These are phyloP conservation scores for Fusarium verrucosum DNA, from an alignment of 2,329 filamentous ascomycete genomes.

Conservation along the genomic window DNA sequence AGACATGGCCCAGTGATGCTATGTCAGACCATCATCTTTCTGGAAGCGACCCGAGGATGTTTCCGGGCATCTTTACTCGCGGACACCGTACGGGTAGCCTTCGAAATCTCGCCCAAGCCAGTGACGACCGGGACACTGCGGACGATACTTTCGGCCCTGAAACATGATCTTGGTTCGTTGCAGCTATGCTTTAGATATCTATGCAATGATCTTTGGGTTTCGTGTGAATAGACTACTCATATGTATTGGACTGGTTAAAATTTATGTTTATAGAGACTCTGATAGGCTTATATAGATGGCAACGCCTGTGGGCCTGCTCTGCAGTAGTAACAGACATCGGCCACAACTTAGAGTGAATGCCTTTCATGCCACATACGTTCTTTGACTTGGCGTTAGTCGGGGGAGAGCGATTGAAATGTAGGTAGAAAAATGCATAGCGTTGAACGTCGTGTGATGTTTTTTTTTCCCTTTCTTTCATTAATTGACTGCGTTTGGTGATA, in stretches of 20 bases:
- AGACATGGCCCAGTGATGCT: slow-evolving; percentile 51
- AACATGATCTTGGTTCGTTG: slow-evolving; percentile 13
- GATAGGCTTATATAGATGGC: not conserved
- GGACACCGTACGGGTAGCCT: slow-evolving; percentile 56
- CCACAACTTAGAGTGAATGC: not conserved
- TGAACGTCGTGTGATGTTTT: no score
- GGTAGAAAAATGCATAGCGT: not conserved
- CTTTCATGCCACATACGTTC: not conserved
- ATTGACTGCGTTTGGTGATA: no score
- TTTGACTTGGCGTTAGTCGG: not conserved
- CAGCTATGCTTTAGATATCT: not conserved
- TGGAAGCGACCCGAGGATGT: slow-evolving; percentile 72
- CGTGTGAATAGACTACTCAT: not conserved
- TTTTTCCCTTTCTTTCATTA: no score
- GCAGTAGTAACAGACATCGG: not conserved
- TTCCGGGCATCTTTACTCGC: slow-evolving; percentile 73
- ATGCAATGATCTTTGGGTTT: not conserved
- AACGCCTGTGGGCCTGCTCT: not conserved
- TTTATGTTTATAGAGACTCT: not conserved
- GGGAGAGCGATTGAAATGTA: not conserved
- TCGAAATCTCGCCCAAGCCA: slow-evolving; percentile 43
- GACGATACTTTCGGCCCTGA: slow-evolving; percentile 35
- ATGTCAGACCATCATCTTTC: slow-evolving; percentile 59
- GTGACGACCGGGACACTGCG: slow-evolving; percentile 34
- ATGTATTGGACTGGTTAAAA: not conserved